Conservation (phyloP, 176 grass and related monocot species). For the Panicum miliaceum region DNA sequence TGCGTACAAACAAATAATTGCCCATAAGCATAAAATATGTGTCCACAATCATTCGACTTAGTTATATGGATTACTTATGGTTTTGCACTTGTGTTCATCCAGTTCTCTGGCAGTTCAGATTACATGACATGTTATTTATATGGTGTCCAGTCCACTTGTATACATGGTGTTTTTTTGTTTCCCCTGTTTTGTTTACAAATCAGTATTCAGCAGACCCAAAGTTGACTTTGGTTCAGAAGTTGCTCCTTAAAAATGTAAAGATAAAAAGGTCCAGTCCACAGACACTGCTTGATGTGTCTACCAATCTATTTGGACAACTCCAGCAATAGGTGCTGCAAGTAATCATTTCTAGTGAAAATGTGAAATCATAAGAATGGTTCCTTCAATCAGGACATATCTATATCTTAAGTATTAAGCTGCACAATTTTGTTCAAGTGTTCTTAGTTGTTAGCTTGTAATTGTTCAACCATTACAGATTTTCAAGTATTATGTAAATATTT, state of each 20-base stretch:
- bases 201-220: background rate
- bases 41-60: background rate
- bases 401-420: conserved; percentile 4
- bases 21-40: background rate
- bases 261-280: background rate
- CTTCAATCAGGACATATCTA: background rate
- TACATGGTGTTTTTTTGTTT: background rate
- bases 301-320: conserved; percentile 22
- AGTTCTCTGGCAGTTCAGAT: conserved; percentile 16
- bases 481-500: conserved; percentile 12
- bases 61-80: conserved; percentile 1
- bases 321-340: background rate
- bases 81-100: conserved; percentile 23
- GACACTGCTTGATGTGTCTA: background rate
- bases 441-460: background rate
- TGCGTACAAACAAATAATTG: conserved; percentile 50
- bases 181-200: conserved; percentile 30
- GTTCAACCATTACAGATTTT: background rate
- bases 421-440: conserved; percentile 7
- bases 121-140: background rate
- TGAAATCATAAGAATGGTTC: conserved; percentile 31
- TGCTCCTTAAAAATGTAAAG: conserved; percentile 10
- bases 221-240: conserved; percentile 16
- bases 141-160: background rate
- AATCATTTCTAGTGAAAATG: conserved; percentile 8